Conservation (phyloP, 768 basidiomycete genomes). For the Suillus paluster region DNA sequence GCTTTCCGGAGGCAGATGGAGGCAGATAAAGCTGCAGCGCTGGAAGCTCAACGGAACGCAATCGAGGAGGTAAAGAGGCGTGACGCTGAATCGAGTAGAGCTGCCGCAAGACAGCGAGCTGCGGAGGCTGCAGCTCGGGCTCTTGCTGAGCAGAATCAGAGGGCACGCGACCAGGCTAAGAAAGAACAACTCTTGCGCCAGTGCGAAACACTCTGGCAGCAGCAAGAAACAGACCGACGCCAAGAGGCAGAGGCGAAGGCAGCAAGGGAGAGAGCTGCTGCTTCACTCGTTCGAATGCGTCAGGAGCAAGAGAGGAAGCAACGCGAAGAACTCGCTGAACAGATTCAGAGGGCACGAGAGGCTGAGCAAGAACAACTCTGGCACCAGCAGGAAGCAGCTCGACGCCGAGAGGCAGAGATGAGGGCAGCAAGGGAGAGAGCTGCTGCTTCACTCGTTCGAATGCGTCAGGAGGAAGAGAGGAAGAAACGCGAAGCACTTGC, state of each 20-base stretch:
- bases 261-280: conserved; percentile 21
- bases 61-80: conserved; percentile 22
- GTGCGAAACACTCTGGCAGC: no score
- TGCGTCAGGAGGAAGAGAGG: no score
- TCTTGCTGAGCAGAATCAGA: conserved; percentile 18
- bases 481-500: no score
- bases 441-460: no score
- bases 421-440: no score
- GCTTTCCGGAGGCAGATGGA: conserved; percentile 55
- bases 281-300: conserved; percentile 36
- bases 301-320: conserved; percentile 27
- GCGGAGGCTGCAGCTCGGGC: conserved; percentile 13
- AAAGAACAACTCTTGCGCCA: conserved; percentile 19
- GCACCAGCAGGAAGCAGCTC: no score
- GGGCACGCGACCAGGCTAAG: conserved; percentile 27
- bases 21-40: conserved; percentile 34
- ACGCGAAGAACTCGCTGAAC: conserved; percentile 26
- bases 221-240: conserved; percentile 22
- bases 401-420: no score
- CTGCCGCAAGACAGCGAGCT: conserved; percentile 17
- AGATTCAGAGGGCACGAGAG: conserved; percentile 28
- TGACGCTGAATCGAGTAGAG: conserved; percentile 20
- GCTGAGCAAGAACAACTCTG: no score
- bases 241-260: conserved; percentile 19
- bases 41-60: conserved; percentile 20